Percentiles rank a stretch among this genome's conserved stretches.
phyloP scores from a whole-genome alignment of 2,329 filamentous ascomycete genomes.

The Teratosphaeria viscida region DNA sequence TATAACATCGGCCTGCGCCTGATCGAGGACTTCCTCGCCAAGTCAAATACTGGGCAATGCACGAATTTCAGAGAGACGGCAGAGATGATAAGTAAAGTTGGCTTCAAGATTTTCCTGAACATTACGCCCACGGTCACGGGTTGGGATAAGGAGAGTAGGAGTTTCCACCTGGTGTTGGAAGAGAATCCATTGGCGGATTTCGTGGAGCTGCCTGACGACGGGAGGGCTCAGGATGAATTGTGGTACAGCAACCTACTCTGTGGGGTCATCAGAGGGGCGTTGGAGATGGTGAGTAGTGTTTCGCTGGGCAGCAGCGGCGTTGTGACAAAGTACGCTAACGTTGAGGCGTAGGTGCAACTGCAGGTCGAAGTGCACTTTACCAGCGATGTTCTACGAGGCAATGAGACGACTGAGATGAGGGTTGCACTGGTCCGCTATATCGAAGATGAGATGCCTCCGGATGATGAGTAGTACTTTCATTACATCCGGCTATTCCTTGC shows the following conservation, averaged over 20 bases:
- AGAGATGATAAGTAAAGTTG: constrained; percentile 95
- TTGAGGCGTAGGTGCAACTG: constrained; percentile 62
- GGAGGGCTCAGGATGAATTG: constrained; percentile 85
- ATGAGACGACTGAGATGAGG: constrained; percentile 95
- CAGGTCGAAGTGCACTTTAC: constrained; percentile 96
- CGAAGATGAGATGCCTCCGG: constrained; percentile 91
- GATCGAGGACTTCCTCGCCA: constrained; percentile 96
- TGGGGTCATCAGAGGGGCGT: constrained; percentile 75
- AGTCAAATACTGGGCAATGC: constrained; percentile 82
- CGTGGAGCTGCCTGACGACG: constrained; percentile 93
- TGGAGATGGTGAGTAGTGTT: constrained; percentile 70
- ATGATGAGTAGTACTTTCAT: constrained; percentile 68
- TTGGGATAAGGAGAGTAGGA: constrained; percentile 92
- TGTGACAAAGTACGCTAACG: not conserved
- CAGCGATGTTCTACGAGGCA: constrained; percentile 82
- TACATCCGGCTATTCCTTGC: not conserved
- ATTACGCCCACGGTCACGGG: constrained; percentile 88
- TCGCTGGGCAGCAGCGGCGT: not conserved
- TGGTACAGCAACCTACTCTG: constrained; percentile 99
- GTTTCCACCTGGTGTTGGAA: constrained; percentile 92
- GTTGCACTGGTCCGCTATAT: constrained; percentile 88
- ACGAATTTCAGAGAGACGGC: constrained; percentile 91
- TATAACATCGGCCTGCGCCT: constrained; percentile 95
- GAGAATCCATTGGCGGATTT: constrained; percentile 97
- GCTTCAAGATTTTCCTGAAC: constrained; percentile 98